phyloP scores from a whole-genome alignment of 1,284 basidiomycete genomes.

The Apiotrichum brassicae region DNA sequence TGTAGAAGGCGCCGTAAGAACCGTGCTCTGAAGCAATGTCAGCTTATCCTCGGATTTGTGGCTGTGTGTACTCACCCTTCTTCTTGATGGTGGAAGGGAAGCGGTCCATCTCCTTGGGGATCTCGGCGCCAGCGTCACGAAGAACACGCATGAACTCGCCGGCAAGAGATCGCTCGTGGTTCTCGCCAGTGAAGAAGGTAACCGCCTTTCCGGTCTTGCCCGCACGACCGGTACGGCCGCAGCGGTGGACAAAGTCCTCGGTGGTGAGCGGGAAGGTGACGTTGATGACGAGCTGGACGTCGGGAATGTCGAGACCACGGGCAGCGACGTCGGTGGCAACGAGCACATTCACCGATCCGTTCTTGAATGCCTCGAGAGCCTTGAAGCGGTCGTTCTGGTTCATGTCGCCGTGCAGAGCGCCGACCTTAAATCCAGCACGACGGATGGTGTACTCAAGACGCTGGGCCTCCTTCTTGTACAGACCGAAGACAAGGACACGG shows the following conservation, averaged over 20 bases:
- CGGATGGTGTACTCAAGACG: constrained; percentile 77
- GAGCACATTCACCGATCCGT: constrained; percentile 71
- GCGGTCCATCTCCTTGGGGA: constrained; percentile 69
- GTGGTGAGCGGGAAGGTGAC: constrained; percentile 96
- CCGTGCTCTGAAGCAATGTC: constrained; percentile 32
- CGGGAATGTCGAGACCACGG: constrained; percentile 92
- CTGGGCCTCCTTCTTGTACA: constrained; percentile 96
- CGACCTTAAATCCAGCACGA: constrained; percentile 76
- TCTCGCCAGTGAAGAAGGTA: constrained; percentile 92
- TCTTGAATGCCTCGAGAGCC: constrained; percentile 83
- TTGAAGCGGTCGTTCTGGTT: constrained; percentile 79
- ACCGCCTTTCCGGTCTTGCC: constrained; percentile 86
- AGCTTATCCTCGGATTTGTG: not conserved
- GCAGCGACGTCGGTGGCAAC: constrained; percentile 98
- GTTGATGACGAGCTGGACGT: constrained; percentile 86
- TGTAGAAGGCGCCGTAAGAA: constrained; percentile 63
- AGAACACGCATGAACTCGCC: constrained; percentile 91
- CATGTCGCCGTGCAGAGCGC: constrained; percentile 87
- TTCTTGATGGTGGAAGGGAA: constrained; percentile 98
- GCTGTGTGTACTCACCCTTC: constrained; percentile 52
- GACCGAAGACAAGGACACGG: constrained; percentile 85
- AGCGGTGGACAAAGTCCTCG: constrained; percentile 87
- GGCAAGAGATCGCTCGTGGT: constrained; percentile 77
- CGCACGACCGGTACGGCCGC: constrained; percentile 90
- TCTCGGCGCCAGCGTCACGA: constrained; percentile 69